Evolutionary conservation across 1,139 yeast species (phyloP).

Genomic region (Tardiomyces digboiensis): DNA sequence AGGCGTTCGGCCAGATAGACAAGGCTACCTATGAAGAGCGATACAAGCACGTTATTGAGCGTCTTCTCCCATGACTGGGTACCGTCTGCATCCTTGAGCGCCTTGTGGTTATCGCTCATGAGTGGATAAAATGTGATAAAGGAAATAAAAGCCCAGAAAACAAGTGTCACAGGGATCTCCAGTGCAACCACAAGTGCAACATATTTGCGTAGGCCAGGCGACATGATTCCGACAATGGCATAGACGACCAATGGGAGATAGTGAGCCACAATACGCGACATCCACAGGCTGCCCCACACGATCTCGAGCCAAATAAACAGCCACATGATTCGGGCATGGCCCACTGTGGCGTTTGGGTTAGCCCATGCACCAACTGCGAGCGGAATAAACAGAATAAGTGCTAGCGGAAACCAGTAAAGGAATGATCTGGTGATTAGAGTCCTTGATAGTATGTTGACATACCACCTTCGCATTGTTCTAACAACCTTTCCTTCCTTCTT

Average conservation of each 20-base stretch:
- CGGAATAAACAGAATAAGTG: constrained; percentile 29
- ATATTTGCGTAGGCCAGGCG: constrained; percentile 27
- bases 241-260: constrained; percentile 23
- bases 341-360: constrained; percentile 21
- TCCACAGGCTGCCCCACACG: constrained; percentile 31
- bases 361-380: constrained; percentile 32
- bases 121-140: constrained; percentile 31
- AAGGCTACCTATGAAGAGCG: constrained; percentile 27
- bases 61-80: constrained; percentile 28
- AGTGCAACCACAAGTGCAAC: constrained; percentile 27
- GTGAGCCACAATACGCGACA: constrained; percentile 27
- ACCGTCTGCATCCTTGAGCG: constrained; percentile 15
- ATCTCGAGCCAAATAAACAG: constrained; percentile 34
- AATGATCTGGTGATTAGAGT: constrained; percentile 27
- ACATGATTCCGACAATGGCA: constrained; percentile 24
- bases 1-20: constrained; percentile 29
- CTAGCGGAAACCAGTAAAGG: constrained; percentile 31
- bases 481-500: constrained; percentile 8
- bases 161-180: constrained; percentile 27
- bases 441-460: constrained; percentile 18
- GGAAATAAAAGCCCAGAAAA: constrained; percentile 26
- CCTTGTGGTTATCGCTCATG: constrained; percentile 24
- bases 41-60: constrained; percentile 29
- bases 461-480: constrained; percentile 16
- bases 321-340: constrained; percentile 30